Evolutionary conservation across 129 eudicot species (phyloP), one percentile per base, ranked within the genome.

Genomic region (Erigeron canadensis): DNA sequence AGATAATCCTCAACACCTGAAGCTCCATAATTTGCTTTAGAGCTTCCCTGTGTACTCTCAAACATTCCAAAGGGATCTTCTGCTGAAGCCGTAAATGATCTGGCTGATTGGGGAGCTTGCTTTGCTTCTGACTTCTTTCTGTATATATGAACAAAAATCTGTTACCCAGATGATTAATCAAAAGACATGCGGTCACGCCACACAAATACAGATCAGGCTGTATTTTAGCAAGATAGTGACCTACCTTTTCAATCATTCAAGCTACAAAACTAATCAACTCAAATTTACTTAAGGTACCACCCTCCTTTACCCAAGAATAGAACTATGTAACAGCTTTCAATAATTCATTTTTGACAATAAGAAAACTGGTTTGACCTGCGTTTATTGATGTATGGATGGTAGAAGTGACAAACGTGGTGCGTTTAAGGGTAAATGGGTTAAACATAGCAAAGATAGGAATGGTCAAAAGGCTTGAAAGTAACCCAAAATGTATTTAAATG

Each of bases 21-120:
- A 64, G 71, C 77, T 57, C 28, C 63, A 13, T 41, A 58, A 41
- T 34, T 67, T 41, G 59, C 77, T 59, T 48, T 80, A 61, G 64
- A n/a, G 57, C 42, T 59, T 59, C 72, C 63, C 28, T 69, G 75
- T 53, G 69, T 34, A 51, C 78, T 70, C 19, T 63, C 85, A 18
- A 86, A 83, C 74, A 86, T 63, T 62, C 54, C 74, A 75, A 86
- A 83, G 23, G 90, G 93, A 56, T 89, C 96, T 75, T 89, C 86
- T 39, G 58, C 84, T 13, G 67, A 67, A 46, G 73, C 22, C 54
- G 83, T 73, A 71, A 46, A 73, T 8, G 84, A 67, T 18, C 68
- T 74, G 57, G 86, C 79, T 71, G 86, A 75, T 68, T 68, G 72
- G 18, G 60, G 58, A 63, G 79, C 71, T 16, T 53, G 46, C 10